Evolutionary conservation across 2,329 filamentous ascomycete genomes (phyloP).

Genomic region (Chrysoporthe deuterocubensis): DNA sequence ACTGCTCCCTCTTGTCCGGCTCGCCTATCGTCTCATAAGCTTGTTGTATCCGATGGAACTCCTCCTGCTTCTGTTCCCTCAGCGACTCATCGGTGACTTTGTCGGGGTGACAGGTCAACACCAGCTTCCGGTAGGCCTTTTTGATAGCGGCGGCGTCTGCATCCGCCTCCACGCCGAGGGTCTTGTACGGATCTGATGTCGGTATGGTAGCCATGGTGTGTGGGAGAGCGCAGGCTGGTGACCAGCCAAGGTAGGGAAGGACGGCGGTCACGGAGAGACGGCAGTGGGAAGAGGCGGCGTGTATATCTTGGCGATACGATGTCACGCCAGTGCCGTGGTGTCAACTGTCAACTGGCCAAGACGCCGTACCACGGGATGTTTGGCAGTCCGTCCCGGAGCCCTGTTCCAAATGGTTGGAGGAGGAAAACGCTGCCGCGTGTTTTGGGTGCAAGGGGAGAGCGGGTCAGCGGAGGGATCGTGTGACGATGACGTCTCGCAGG

Average conservation of each 20-base stretch:
- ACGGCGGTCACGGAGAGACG: slow-evolving; percentile 18
- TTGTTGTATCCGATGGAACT: slow-evolving; percentile 91
- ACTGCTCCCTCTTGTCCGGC: slow-evolving; percentile 70
- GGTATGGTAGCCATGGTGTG: slow-evolving; percentile 51
- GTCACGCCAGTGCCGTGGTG: slow-evolving; percentile 17
- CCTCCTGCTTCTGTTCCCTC: slow-evolving; percentile 78
- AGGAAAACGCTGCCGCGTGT: slow-evolving; percentile 22
- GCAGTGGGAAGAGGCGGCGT: slow-evolving; percentile 20
- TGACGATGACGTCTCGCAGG: slow-evolving; percentile 28
- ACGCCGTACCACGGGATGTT: slow-evolving; percentile 14
- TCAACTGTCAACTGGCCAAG: slow-evolving; percentile 15
- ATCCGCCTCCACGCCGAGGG: slow-evolving; percentile 73
- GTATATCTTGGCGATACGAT: slow-evolving; percentile 11
- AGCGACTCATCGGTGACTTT: slow-evolving; percentile 80
- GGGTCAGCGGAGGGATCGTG: slow-evolving; percentile 28
- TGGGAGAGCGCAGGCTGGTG: slow-evolving; percentile 12
- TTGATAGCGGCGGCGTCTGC: slow-evolving; percentile 75
- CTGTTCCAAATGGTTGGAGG: slow-evolving; percentile 24
- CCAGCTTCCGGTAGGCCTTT: slow-evolving; percentile 80
- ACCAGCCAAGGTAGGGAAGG: slow-evolving; percentile 22
- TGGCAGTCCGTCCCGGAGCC: slow-evolving; percentile 9
- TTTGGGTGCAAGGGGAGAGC: slow-evolving; percentile 21
- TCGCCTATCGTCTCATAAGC: slow-evolving; percentile 91
- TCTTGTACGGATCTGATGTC: slow-evolving; percentile 77
- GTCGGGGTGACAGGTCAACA: slow-evolving; percentile 88